These are phyloP conservation scores for Penicillium concentricum DNA, from an alignment of 2,329 filamentous ascomycete genomes.

Conservation along the genomic window DNA sequence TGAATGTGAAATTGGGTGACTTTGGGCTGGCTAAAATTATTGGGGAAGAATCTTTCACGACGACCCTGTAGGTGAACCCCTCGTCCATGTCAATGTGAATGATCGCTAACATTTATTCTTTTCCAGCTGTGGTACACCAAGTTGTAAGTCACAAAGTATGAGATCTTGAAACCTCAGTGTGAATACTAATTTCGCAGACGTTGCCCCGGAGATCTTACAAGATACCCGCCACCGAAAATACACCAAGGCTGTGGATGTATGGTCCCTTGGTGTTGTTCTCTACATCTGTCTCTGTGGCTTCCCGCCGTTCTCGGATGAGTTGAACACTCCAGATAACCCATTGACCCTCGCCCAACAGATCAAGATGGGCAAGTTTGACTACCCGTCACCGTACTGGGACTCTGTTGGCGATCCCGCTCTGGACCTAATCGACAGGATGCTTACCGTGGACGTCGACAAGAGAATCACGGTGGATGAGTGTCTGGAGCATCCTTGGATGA, in stretches of 20 bases:
- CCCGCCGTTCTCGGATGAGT: constrained; percentile 93
- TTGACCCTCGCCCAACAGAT: constrained; percentile 88
- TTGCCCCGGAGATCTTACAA: constrained; percentile 91
- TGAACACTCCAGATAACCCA: constrained; percentile 76
- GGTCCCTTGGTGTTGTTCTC: constrained; percentile 95
- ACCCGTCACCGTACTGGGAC: constrained; percentile 96
- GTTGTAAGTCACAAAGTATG: constrained; percentile 54
- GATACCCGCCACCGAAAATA: constrained; percentile 80
- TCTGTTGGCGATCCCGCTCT: constrained; percentile 81
- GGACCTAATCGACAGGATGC: constrained; percentile 92
- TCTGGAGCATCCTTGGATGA: constrained; percentile 87
- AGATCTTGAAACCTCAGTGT: not conserved
- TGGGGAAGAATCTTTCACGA: constrained; percentile 96
- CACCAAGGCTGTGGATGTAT: constrained; percentile 91
- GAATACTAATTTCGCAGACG: constrained; percentile 53
- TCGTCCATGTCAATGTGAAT: not conserved
- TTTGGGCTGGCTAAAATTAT: constrained; percentile 98
- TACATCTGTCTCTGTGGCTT: constrained; percentile 98
- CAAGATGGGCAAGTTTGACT: constrained; percentile 83
- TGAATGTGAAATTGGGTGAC: constrained; percentile 89
- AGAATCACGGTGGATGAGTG: constrained; percentile 89
- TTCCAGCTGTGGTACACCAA: constrained; percentile 78
- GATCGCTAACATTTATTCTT: constrained; percentile 23
- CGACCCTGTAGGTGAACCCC: constrained; percentile 65
- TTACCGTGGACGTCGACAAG: constrained; percentile 79